These are phyloP conservation scores for Venturia pyrina DNA, from an alignment of 2,329 filamentous ascomycete genomes.

Conservation along the genomic window DNA sequence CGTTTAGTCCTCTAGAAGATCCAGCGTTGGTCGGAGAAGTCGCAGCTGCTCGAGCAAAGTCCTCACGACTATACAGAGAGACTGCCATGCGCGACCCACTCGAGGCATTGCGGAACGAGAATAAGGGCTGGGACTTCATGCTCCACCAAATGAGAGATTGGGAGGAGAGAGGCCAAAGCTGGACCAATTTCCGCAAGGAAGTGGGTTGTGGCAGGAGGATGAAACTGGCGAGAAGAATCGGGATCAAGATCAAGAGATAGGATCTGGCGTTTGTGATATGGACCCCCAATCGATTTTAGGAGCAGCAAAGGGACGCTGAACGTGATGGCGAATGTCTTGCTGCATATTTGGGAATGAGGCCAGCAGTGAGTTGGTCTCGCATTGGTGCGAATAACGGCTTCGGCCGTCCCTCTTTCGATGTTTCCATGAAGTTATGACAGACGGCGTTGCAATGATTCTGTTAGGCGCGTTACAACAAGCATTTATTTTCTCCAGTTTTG, in stretches of 20 bases:
- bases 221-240: slow-evolving; percentile 7
- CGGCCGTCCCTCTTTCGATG: background rate
- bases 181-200: slow-evolving; percentile 24
- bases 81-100: slow-evolving; percentile 26
- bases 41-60: slow-evolving; percentile 47
- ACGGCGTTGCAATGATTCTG: background rate
- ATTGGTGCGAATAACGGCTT: background rate
- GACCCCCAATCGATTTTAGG: background rate
- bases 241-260: slow-evolving; percentile 3
- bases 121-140: slow-evolving; percentile 32
- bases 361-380: too few relatives aligned
- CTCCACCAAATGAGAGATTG: slow-evolving; percentile 33
- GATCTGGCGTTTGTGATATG: too few relatives aligned
- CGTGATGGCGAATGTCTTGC: too few relatives aligned
- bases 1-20: slow-evolving; percentile 50
- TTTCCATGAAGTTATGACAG: background rate
- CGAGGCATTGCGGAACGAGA: slow-evolving; percentile 23
- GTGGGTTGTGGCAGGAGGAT: background rate
- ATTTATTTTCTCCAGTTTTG: background rate
- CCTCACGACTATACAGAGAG: slow-evolving; percentile 44
- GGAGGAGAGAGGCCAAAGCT: slow-evolving; percentile 27
- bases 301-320: background rate
- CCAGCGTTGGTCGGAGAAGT: slow-evolving; percentile 58
- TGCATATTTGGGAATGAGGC: too few relatives aligned
- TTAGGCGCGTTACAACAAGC: background rate